phyloP scores from a whole-genome alignment of 164 flowering plant species.

The Tetrastigma voinierianum region DNA sequence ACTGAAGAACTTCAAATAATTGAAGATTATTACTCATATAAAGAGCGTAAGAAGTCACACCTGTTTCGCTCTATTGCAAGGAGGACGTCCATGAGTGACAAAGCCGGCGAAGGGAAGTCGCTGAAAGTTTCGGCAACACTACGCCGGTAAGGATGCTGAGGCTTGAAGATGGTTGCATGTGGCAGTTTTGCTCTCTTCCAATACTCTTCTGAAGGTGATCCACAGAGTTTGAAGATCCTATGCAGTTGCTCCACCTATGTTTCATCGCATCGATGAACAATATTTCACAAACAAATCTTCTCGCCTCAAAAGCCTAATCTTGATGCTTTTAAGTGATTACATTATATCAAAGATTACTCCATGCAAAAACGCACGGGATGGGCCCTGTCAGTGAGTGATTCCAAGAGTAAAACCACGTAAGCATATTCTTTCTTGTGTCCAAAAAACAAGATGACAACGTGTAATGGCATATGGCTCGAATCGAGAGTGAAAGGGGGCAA shows the following conservation, averaged over 20 bases:
- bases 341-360: too few relatives aligned
- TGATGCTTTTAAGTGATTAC: too few relatives aligned
- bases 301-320: too few relatives aligned
- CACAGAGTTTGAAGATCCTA: constrained; percentile 92
- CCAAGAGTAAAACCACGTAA: too few relatives aligned
- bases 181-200: constrained; percentile 79
- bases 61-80: constrained; percentile 71
- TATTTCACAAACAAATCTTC: neutral
- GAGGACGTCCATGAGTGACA: constrained; percentile 70
- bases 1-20: neutral
- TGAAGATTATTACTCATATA: constrained; percentile 49
- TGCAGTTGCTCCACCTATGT: constrained; percentile 83
- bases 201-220: constrained; percentile 88
- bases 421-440: too few relatives aligned
- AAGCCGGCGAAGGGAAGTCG: constrained; percentile 66
- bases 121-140: constrained; percentile 70
- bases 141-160: constrained; percentile 76
- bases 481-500: too few relatives aligned
- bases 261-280: neutral
- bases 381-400: too few relatives aligned
- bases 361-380: too few relatives aligned
- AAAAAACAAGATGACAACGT: too few relatives aligned
- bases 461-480: too few relatives aligned
- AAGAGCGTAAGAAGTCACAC: constrained; percentile 74
- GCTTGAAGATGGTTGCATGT: constrained; percentile 84